Base-by-base conservation (phyloP, 78 protist genomes). In the Dictyostelium discoideum region DNA sequence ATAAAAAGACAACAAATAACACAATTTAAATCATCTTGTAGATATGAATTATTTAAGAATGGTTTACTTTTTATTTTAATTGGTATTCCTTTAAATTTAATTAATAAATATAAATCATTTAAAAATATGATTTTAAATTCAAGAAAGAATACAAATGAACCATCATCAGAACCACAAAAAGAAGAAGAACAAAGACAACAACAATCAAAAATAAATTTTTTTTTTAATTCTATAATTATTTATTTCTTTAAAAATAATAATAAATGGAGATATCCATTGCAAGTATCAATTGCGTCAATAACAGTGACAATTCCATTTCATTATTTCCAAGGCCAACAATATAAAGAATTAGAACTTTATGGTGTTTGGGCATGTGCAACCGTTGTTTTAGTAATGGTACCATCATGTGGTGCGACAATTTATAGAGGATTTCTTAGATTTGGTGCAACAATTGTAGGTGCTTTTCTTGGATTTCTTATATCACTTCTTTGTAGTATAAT, bases 321-420 rank as follows among this genome's bases (percentile, higher is more conserved):
- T 18, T 89, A 89, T 57, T 81, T 81, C 20, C 72, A 89, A 29
- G 94, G 87, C 32, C 4, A 32, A 1, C 16, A 20, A 40, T 13
- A 79, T 29, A 26, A 48, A 46, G 44, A 32, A 81, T 48, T 89
- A 22, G 87, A 69, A 1, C 16, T 89, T 29, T 57, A 48, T 67
- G 94, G 94, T 48, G 42, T 89, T 29, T 89, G 94, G 94, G 48
- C 37, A 9, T 60, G 84, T 69, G 94, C 94, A 5, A 89, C 94
- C 0, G 94, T 81, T 7, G 54, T 65, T 7, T 32, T 89, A 22
- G 94, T 89, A 6, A 46, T 89, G 82, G 83, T 86, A 40, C 87
- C 94, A 9, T 60, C 94, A 7, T 14, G 82, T 22, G 94, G 94
- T 29, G 94, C 87, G 3, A 89, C 82, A 1, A 14, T 89, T 0